Conservation (phyloP, 2,329 filamentous ascomycete genomes). For the Ploettnerulaceae sp. region DNA sequence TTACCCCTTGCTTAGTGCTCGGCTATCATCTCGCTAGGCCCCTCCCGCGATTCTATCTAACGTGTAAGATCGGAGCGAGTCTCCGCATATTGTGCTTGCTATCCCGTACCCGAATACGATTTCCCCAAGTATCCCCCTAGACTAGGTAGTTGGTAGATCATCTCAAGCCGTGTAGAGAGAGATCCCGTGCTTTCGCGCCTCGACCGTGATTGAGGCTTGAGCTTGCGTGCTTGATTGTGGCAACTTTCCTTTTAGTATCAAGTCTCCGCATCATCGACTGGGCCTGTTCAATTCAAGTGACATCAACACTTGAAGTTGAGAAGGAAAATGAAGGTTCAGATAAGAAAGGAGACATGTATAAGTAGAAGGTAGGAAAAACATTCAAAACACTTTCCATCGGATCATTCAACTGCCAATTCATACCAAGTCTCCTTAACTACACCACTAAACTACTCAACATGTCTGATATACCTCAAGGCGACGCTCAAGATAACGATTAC, state of each 20-base stretch:
- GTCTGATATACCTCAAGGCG: slow-evolving; percentile 22
- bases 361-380: background rate
- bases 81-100: too few relatives aligned
- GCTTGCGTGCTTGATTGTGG: too few relatives aligned
- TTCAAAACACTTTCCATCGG: background rate
- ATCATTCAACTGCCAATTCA: background rate
- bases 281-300: background rate
- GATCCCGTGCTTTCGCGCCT: background rate
- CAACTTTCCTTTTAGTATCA: background rate
- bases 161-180: background rate
- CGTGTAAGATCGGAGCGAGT: too few relatives aligned
- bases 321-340: background rate
- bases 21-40: too few relatives aligned
- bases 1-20: too few relatives aligned
- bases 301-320: background rate
- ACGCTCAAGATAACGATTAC: slow-evolving; percentile 32
- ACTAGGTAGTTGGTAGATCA: too few relatives aligned
- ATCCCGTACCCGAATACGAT: too few relatives aligned
- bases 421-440: background rate
- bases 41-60: too few relatives aligned
- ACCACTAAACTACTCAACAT: background rate
- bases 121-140: too few relatives aligned
- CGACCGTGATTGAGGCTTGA: background rate
- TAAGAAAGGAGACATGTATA: background rate
- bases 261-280: slow-evolving; percentile 6